These are phyloP conservation scores for Geotrichum restrictum DNA, from an alignment of 1,139 yeast species.

Conservation along the genomic window DNA sequence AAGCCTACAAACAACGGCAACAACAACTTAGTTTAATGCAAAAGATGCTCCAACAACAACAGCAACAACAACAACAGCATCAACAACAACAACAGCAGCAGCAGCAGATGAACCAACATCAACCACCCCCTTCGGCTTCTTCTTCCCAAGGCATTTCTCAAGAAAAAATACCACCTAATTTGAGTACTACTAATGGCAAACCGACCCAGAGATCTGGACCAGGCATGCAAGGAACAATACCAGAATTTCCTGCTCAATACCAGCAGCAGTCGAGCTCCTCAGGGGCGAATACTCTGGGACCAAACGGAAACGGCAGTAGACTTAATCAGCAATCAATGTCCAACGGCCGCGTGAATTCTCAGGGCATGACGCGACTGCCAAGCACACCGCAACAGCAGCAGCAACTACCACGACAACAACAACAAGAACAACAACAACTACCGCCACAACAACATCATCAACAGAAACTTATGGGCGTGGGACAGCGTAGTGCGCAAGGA, in stretches of 20 bases:
- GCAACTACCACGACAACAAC: too few species aligned
- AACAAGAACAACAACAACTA: too few species aligned
- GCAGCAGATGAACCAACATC: constrained; percentile 23
- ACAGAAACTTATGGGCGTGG: neutral
- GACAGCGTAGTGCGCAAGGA: neutral
- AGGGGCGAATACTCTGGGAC: too few species aligned
- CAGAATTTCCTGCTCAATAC: constrained; percentile 13
- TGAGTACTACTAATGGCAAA: neutral
- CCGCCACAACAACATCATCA: neutral
- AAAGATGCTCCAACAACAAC: constrained; percentile 35
- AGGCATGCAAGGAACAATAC: constrained; percentile 13
- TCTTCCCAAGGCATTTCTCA: too few species aligned
- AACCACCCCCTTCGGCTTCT: constrained; percentile 10
- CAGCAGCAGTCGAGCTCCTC: neutral
- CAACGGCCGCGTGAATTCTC: too few species aligned
- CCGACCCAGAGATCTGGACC: constrained; percentile 1
- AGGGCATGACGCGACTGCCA: too few species aligned
- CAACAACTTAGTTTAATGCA: constrained; percentile 42
- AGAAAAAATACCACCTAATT: neutral
- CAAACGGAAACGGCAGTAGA: too few species aligned
- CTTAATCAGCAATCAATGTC: too few species aligned
- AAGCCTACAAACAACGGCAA: constrained; percentile 47
- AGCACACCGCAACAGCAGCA: too few species aligned
- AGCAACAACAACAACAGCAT: constrained; percentile 28
- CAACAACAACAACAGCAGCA: constrained; percentile 31